phyloP scores from a whole-genome alignment of 495 filamentous ascomycete genomes.

The Lophiotrema nucula region DNA sequence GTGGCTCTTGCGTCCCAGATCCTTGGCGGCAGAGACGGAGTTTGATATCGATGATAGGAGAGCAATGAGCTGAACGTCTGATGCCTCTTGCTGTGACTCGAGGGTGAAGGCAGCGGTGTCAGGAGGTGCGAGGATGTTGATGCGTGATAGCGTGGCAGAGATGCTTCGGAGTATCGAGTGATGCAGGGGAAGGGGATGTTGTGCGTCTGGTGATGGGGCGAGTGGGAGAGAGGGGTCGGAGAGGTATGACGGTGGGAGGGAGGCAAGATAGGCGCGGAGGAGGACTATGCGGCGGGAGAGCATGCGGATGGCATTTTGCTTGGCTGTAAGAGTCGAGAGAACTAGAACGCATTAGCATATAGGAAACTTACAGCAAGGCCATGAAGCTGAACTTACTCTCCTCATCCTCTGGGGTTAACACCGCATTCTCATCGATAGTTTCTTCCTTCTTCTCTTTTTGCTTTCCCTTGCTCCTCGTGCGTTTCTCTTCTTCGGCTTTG shows the following conservation, averaged over 20 bases:
- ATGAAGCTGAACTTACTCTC: conserved; percentile 60
- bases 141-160: conserved; percentile 53
- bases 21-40: conserved; percentile 30
- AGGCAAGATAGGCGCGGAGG: conserved; percentile 75
- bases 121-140: conserved; percentile 52
- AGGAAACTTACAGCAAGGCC: no score
- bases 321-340: conserved; percentile 72
- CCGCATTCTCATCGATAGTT: conserved; percentile 41
- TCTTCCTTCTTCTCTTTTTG: conserved; percentile 39
- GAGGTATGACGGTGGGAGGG: conserved; percentile 64
- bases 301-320: conserved; percentile 89
- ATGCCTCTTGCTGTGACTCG: conserved; percentile 30
- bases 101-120: conserved; percentile 31
- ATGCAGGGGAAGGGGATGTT: conserved; percentile 37
- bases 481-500: conserved; percentile 36
- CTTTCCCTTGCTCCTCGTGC: conserved; percentile 45
- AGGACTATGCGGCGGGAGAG: conserved; percentile 80
- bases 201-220: conserved; percentile 32
- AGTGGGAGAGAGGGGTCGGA: conserved; percentile 39
- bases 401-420: conserved; percentile 75
- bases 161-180: conserved; percentile 59
- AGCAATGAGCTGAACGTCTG: conserved; percentile 33
- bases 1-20: conserved; percentile 28
- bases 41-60: conserved; percentile 30
- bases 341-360: conserved; percentile 49